Percentiles rank a stretch among this genome's conserved stretches.
These are phyloP conservation scores for barley (Hordeum vulgare) DNA, from an alignment of 176 grass and related monocot genomes.

Conservation along the genomic window MorexV3_pseudomolecules_assembly NC_058522.1:5981737-5982236, in stretches of 20 bases:
- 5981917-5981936: constrained; percentile 87
- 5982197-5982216: background rate
- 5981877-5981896: constrained; percentile 84
- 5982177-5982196: constrained; percentile 95
- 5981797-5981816: background rate
- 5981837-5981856: constrained; percentile 70
- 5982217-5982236: background rate
- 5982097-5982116: constrained; percentile 33
- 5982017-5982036: background rate
- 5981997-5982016: constrained; percentile 92
- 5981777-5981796: background rate
- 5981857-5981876: constrained; percentile 78
- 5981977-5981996: constrained; percentile 88
- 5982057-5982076: background rate
- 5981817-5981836: background rate
- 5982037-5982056: background rate
- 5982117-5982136: constrained; percentile 99
- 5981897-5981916: constrained; percentile 93
- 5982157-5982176: constrained; percentile 88
- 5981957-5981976: constrained; percentile 63
- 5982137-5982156: constrained; percentile 90
- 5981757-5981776: background rate
- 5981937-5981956: constrained; percentile 99
- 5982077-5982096: background rate
- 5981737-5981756: background rate